Conservation (phyloP, 805 yeast genomes). For the Yamadazyma scolyti region DNA sequence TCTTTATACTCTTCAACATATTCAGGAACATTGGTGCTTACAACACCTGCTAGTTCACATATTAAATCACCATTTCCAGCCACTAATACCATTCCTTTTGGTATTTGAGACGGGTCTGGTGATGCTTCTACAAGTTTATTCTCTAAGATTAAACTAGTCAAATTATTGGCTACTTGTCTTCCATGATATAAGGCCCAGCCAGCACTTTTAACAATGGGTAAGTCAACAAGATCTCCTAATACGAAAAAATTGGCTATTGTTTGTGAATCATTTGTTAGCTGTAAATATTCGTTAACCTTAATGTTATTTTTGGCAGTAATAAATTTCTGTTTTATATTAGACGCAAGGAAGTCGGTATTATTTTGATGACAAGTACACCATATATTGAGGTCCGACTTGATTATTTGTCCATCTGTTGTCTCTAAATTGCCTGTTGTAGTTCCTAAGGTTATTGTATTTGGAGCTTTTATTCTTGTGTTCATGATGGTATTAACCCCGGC, state of each 20-base stretch:
- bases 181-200: constrained; percentile 46
- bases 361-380: constrained; percentile 35
- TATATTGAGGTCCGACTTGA: constrained; percentile 27
- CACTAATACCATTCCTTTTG: constrained; percentile 39
- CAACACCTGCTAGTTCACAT: constrained; percentile 31
- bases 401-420: constrained; percentile 23
- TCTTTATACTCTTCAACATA: constrained; percentile 38
- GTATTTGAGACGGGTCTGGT: constrained; percentile 30
- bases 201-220: constrained; percentile 40
- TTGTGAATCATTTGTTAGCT: constrained; percentile 18
- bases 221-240: constrained; percentile 37
- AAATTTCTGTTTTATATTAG: constrained; percentile 16
- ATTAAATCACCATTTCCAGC: constrained; percentile 38
- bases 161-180: constrained; percentile 34
- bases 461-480: constrained; percentile 25
- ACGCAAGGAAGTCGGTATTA: constrained; percentile 25
- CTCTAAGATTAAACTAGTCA: constrained; percentile 25
- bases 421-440: constrained; percentile 21
- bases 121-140: constrained; percentile 28
- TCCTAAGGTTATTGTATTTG: constrained; percentile 13
- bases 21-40: constrained; percentile 27
- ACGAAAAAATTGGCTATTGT: constrained; percentile 25
- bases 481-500: constrained; percentile 26
- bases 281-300: constrained; percentile 35
- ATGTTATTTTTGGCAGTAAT: constrained; percentile 26